A percentile compares a stretch with the other conserved stretches of the same genome.
These are phyloP conservation scores for Phaffia tasmanica DNA, from an alignment of 768 basidiomycete species.

Conservation along the genomic window DNA sequence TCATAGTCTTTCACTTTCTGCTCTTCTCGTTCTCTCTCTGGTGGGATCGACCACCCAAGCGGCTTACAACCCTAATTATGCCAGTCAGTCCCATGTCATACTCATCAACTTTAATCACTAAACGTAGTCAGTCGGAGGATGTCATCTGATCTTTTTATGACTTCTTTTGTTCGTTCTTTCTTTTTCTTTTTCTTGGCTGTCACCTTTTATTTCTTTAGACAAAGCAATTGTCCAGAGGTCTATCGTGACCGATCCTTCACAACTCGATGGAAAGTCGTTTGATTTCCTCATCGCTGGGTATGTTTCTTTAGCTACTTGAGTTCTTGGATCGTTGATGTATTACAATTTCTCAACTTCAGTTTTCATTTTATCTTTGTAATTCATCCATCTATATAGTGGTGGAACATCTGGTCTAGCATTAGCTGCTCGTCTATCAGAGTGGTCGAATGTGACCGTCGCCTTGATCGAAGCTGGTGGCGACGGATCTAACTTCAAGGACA, in stretches of 20 bases:
- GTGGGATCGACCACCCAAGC: neutral
- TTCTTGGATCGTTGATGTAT: neutral
- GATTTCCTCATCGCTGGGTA: conserved; percentile 26
- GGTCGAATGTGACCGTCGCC: conserved; percentile 19
- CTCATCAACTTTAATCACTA: neutral
- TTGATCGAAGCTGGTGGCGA: conserved; percentile 25
- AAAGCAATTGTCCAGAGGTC: neutral
- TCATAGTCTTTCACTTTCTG: neutral
- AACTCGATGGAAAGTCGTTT: conserved; percentile 15
- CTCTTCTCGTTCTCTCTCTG: neutral
- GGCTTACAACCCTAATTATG: conserved; percentile 3
- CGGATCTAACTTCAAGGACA: conserved; percentile 1
- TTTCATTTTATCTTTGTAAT: neutral
- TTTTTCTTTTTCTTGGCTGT: neutral
- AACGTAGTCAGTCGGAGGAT: neutral
- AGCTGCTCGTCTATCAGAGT: conserved; percentile 22
- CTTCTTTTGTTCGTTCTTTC: neutral
- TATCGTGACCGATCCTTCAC: neutral
- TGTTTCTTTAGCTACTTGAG: neutral
- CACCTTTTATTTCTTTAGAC: neutral
- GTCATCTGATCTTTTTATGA: no score
- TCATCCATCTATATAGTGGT: conserved; percentile 4
- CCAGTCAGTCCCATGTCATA: neutral
- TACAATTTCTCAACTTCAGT: neutral
- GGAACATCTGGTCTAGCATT: conserved; percentile 23